Evolutionary conservation across 2,329 filamentous ascomycete genomes (phyloP), one percentile per base, ranked within the genome.

Genomic region (Onygena corvina): DNA sequence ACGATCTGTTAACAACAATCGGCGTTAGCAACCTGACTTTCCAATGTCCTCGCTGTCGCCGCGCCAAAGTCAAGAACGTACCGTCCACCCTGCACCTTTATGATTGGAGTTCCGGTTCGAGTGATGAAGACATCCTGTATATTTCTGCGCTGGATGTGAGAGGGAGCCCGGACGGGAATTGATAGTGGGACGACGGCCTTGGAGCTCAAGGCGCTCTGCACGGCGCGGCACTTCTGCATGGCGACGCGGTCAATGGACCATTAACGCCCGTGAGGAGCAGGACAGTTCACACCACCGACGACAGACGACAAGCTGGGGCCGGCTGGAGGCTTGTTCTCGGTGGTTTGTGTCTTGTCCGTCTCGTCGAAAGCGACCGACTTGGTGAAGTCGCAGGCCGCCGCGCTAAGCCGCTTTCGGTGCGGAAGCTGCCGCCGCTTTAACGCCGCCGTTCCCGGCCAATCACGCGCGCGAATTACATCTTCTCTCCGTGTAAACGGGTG

Each of bases 31-130:
- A 20, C 20, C 7, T 11, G 16, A 20, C 18, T 35, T 25, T n/a
- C 48, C 49, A 51, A 31, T 55, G 56, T 49, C 45, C 8, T 12
- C 33, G 27, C 4, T 33, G 16, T 9, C 18, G 27, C 27, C 34
- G 47, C 38, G 14, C 16, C 40, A 12, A 29, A n/a, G 46, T 38
- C 48, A 46, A 50, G 11, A 50, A 67, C 80, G 71, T 71, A 93
- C 86, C 90, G 83, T 74, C 92, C 92, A 71, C 90, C 90, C 64
- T 89, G 81, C 50, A 84, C 75, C 62, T 88, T 84, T 64, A 96
- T 73, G 61, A 96, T 89, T 54, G 92, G 90, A 76, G 94, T 95
- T 68, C 92, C 92, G 51, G 92, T 98, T 62, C 92, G 79, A 54
- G 90, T 94, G 64, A 98, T 94, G 62, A 85, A 76, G 63, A 98